A percentile compares a stretch with the other conserved stretches of the same genome.
Conservation (phyloP, 192 early-diverging fungal species). For the Globomyces pollinis-pini region DNA sequence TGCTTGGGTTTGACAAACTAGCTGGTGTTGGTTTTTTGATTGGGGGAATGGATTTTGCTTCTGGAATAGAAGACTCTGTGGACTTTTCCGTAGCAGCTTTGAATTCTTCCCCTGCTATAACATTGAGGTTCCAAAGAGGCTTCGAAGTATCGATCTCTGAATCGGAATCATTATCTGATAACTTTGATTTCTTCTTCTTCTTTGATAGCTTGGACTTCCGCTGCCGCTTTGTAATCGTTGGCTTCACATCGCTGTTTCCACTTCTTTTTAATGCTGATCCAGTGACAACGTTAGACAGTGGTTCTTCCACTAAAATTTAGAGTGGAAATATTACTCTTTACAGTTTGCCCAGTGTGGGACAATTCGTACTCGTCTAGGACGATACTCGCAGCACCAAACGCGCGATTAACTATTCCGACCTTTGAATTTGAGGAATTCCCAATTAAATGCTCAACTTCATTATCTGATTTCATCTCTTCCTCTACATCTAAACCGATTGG, state of each 20-base stretch:
- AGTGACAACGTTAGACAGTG: not conserved
- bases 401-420: too few species aligned
- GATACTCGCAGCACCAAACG: too few species aligned
- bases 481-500: too few species aligned
- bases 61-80: not conserved
- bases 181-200: conserved; percentile 6
- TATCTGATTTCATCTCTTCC: too few species aligned
- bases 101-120: conserved; percentile 30
- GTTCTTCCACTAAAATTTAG: not conserved
- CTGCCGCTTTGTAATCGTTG: not conserved
- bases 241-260: too few species aligned
- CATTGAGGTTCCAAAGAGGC: conserved; percentile 26
- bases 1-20: not conserved
- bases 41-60: not conserved
- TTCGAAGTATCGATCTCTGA: too few species aligned
- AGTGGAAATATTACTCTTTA: not conserved
- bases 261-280: conserved; percentile 2
- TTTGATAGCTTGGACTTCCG: conserved; percentile 1
- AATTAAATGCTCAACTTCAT: too few species aligned
- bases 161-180: not conserved
- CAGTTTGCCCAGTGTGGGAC: not conserved
- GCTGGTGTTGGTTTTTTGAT: conserved; percentile 1
- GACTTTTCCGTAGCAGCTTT: conserved; percentile 11
- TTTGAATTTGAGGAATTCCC: too few species aligned
- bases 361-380: too few species aligned